Evolutionary conservation across 495 filamentous ascomycete species (phyloP).

Genomic region (Wilcoxina mikolae): DNA sequence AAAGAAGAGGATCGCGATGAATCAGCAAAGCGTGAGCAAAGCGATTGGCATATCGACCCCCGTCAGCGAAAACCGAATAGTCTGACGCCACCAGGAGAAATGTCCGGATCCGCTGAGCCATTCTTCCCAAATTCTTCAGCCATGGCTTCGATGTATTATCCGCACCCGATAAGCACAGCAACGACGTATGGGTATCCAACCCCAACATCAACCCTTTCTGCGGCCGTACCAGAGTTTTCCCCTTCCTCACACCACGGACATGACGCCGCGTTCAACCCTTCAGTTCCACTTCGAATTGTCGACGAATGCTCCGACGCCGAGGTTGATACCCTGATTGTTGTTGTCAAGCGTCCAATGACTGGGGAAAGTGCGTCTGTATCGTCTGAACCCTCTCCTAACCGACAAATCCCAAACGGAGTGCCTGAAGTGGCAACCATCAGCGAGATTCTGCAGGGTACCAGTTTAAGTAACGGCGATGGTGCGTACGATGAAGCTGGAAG

Average conservation of each 20-base stretch:
- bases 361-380: conserved; percentile 11
- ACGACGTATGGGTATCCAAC: background rate
- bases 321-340: conserved; percentile 22
- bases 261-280: background rate
- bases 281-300: conserved; percentile 2
- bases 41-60: conserved; percentile 11
- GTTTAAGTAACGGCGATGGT: background rate
- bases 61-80: conserved; percentile 10
- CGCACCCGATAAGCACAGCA: background rate
- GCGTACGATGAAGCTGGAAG: background rate
- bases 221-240: conserved; percentile 61
- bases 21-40: conserved; percentile 31
- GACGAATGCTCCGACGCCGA: conserved; percentile 23
- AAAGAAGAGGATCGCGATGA: conserved; percentile 44
- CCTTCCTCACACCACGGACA: conserved; percentile 34
- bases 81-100: conserved; percentile 16
- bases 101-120: conserved; percentile 23
- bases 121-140: conserved; percentile 15
- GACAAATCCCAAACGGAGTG: conserved; percentile 1
- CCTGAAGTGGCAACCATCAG: background rate
- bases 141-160: background rate
- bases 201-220: conserved; percentile 38
- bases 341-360: conserved; percentile 16
- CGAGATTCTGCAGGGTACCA: background rate
- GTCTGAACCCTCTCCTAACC: conserved; percentile 12